These are phyloP conservation scores for Rubia yunnanensis DNA, from an alignment of 257 asterid species.

Conservation along the genomic window DNA sequence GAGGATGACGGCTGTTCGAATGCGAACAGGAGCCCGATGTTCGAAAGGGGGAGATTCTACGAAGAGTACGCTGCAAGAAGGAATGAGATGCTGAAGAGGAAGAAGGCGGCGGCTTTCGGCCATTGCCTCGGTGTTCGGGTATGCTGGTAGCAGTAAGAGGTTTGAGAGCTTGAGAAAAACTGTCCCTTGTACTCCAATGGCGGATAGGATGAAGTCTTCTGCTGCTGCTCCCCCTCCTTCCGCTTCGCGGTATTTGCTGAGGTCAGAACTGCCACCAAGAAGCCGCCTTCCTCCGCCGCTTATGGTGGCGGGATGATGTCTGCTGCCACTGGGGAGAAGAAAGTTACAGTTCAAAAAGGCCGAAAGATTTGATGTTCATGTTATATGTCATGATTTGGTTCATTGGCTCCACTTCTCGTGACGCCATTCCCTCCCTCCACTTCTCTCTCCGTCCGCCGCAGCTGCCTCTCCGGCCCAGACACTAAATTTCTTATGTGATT, in stretches of 20 bases:
- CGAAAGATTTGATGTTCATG: constrained; percentile 29
- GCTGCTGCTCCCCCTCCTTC: constrained; percentile 15
- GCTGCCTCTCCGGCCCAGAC: no score
- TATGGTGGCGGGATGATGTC: constrained; percentile 34
- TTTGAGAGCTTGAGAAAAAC: constrained; percentile 38
- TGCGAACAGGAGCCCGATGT: constrained; percentile 41
- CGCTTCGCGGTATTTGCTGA: constrained; percentile 61
- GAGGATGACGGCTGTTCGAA: background rate
- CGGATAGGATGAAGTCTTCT: constrained; percentile 35
- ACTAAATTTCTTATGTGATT: no score
- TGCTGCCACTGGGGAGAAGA: constrained; percentile 42
- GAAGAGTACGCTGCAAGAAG: constrained; percentile 77
- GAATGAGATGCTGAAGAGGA: constrained; percentile 82
- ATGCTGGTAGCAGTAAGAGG: constrained; percentile 33
- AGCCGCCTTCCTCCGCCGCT: constrained; percentile 39
- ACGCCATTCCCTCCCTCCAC: no score
- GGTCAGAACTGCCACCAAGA: constrained; percentile 41
- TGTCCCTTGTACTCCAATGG: constrained; percentile 42
- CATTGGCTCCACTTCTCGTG: no score
- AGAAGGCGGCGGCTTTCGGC: constrained; percentile 40
- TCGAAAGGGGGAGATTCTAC: constrained; percentile 78
- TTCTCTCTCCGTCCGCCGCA: no score
- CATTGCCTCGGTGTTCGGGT: constrained; percentile 68
- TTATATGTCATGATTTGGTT: background rate
- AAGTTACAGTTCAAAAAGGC: constrained; percentile 32